phyloP scores from a whole-genome alignment of 768 basidiomycete species.

The Russula ochroleuca region DNA sequence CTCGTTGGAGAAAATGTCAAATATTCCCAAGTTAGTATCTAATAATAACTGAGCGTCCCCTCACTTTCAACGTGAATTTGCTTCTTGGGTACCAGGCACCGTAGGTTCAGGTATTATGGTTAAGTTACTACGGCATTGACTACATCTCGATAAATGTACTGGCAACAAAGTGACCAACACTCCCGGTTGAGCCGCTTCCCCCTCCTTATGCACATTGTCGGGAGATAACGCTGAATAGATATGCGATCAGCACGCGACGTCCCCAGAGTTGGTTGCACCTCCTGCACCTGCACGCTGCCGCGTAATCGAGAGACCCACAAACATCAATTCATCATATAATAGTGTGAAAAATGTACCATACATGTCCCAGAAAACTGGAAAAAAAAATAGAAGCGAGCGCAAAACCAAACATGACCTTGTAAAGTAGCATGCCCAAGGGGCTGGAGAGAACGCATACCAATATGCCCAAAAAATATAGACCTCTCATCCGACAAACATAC shows the following conservation, averaged over 20 bases:
- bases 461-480: background rate
- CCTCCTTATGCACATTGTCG: background rate
- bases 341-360: slow-evolving; percentile 4
- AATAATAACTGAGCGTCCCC: background rate
- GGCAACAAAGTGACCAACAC: background rate
- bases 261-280: background rate
- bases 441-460: background rate
- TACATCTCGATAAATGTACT: background rate
- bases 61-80: background rate
- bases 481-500: background rate
- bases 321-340: background rate
- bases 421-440: background rate
- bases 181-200: background rate
- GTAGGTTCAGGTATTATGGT: background rate
- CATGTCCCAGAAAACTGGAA: slow-evolving; percentile 1
- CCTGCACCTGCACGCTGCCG: background rate
- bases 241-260: background rate
- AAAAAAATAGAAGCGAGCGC: background rate
- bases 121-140: background rate
- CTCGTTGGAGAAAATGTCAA: slow-evolving; percentile 1
- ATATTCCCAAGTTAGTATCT: background rate
- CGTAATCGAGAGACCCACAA: background rate
- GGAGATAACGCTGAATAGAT: background rate
- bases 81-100: background rate
- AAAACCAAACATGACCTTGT: background rate